Evolutionary conservation across 225 moss, liverwort and hornwort genomes (phyloP).

Genomic region (Pseudisothecium myosuroides): DNA sequence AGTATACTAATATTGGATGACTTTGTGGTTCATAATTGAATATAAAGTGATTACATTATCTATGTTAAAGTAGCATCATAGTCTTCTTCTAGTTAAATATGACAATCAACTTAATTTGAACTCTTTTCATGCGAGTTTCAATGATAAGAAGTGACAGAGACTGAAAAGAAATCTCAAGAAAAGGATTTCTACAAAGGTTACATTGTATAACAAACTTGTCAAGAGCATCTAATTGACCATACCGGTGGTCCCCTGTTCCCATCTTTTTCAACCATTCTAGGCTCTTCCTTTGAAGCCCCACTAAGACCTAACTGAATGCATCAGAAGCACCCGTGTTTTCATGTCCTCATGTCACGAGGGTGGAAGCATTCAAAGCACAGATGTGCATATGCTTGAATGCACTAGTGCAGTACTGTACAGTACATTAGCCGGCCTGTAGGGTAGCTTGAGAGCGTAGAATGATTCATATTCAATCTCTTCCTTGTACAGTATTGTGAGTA

Average conservation of each 20-base stretch:
- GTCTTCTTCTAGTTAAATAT: neutral
- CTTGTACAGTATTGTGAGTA: neutral
- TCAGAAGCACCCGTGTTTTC: neutral
- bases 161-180: neutral
- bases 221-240: neutral
- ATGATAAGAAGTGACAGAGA: neutral
- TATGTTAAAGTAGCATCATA: rapidly evolving
- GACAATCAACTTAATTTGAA: neutral
- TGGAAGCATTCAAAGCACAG: neutral
- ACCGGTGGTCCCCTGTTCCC: too few relatives aligned
- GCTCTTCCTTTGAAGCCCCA: neutral
- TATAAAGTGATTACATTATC: neutral
- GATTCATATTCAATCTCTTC: neutral
- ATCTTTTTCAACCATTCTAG: neutral
- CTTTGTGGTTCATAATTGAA: neutral
- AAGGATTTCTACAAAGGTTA: neutral
- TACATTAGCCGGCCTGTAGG: neutral
- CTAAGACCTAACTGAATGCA: neutral
- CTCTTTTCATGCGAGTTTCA: neutral
- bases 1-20: neutral
- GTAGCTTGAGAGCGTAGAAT: neutral
- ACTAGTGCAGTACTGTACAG: neutral
- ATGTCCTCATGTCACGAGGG: neutral
- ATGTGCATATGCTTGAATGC: neutral
- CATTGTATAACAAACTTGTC: neutral